Evolutionary conservation across 257 asterid genomes (phyloP), one percentile per base, ranked within the genome.

Genomic region (Catharanthus roseus): DNA sequence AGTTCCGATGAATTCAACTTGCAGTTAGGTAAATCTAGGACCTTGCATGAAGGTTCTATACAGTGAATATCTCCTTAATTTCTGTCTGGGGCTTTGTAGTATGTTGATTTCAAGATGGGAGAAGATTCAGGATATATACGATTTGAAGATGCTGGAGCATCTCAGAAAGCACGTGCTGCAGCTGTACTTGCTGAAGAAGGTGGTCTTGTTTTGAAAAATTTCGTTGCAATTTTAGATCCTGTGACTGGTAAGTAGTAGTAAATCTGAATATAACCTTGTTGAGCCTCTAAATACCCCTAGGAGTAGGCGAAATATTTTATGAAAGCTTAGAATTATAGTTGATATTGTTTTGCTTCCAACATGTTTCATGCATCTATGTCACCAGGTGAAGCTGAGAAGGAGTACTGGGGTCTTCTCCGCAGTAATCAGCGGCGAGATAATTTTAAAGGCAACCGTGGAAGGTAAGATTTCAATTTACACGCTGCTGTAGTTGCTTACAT

Each of bases 341-440:
- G 1, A 7, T 54, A 42, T 21, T 47, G 31, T 41, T 56, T 0
- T 38, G 36, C 18, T 4, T 54, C 1, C 26, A 0, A 26, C 15
- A 24, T n/a, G 9, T n/a, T 36, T 36, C 70, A 28, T 54, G 70
- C 23, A 24, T 13, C 53, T 45, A 2, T 38, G 6, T 70, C 4
- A 72, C 65, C 85, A 93, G 99, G 99, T 75, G 99, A 95, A 10
- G 93, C 96, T 5, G 99, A 93, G 90, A 88, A 77, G 81, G 95
- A 91, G 58, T 93, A 93, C 78, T 93, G 99, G 99, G 74, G 81
- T 69, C 63, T 71, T 71, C 88, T 93, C 62, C 90, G 93, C 38
- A 75, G 68, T 72, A 79, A 69, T 57, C 97, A 76, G 70, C 77
- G 74, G 58, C 87, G 91, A 0, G 96, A 84, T 70, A 82, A 77